phyloP scores from a whole-genome alignment of 2,329 filamentous ascomycete species.

The Aspergillus udagawae region DNA sequence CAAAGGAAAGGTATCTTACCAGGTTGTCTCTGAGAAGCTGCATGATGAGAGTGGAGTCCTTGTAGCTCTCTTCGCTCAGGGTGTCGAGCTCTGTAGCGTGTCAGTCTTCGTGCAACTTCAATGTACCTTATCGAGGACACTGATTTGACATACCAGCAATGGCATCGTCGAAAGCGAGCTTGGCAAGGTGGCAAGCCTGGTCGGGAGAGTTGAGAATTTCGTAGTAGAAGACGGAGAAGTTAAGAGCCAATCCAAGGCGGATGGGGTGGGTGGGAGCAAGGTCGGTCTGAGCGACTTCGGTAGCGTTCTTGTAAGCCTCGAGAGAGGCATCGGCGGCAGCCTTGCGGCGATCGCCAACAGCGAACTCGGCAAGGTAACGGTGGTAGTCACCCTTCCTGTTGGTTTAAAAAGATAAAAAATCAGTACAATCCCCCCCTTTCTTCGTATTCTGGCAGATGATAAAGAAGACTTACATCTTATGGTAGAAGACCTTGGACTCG shows the following conservation, averaged over 20 bases:
- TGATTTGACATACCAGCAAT: constrained; percentile 65
- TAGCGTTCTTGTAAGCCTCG: constrained; percentile 94
- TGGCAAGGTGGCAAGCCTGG: constrained; percentile 95
- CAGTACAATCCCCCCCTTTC: constrained; percentile 7
- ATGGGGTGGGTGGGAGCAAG: constrained; percentile 90
- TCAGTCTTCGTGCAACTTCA: constrained; percentile 20
- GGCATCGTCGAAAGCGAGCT: constrained; percentile 93
- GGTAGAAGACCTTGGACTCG: constrained; percentile 99
- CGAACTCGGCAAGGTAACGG: constrained; percentile 97
- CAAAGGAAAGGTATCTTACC: constrained; percentile 49
- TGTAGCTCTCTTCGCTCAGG: constrained; percentile 97
- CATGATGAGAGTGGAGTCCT: constrained; percentile 98
- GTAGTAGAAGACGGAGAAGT: constrained; percentile 99
- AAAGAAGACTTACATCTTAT: constrained; percentile 77
- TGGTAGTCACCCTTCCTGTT: constrained; percentile 98
- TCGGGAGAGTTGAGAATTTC: constrained; percentile 98
- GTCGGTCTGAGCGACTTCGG: constrained; percentile 84
- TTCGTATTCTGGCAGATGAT: background rate
- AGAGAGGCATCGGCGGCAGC: constrained; percentile 88
- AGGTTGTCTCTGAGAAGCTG: constrained; percentile 96
- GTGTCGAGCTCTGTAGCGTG: constrained; percentile 75
- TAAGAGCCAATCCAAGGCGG: constrained; percentile 84
- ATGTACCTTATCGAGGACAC: background rate
- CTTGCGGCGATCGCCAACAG: constrained; percentile 91
- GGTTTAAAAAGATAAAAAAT: constrained; percentile 18